These are phyloP conservation scores for Neofusicoccum kwambonambiense DNA, from an alignment of 2,329 filamentous ascomycete species.

Conservation along the genomic window DNA sequence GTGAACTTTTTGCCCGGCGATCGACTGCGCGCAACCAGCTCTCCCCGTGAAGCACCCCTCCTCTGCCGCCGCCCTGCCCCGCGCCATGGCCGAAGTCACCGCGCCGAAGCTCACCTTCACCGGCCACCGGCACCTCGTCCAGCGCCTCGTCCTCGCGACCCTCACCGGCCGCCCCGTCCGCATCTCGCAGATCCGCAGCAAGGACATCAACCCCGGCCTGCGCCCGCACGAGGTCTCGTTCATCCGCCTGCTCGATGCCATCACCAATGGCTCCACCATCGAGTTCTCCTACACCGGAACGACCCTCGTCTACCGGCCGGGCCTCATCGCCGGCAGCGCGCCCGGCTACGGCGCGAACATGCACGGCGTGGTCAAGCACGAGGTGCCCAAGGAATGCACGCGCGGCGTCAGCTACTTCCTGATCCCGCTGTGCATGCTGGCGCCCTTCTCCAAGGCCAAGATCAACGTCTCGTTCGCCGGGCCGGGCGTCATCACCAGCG, in stretches of 20 bases:
- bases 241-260: constrained; percentile 85
- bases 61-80: not conserved
- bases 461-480: constrained; percentile 89
- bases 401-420: constrained; percentile 91
- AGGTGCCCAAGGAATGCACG: constrained; percentile 71
- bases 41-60: not conserved
- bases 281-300: constrained; percentile 97
- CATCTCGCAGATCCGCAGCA: constrained; percentile 89
- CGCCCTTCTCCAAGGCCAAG: constrained; percentile 87
- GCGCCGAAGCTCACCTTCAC: constrained; percentile 69
- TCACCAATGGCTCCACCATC: constrained; percentile 93
- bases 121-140: constrained; percentile 76
- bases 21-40: constrained; percentile 3
- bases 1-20: constrained; percentile 1
- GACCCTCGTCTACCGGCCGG: constrained; percentile 85
- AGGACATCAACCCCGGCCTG: constrained; percentile 81
- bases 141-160: constrained; percentile 84
- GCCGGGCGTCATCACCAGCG: constrained; percentile 86
- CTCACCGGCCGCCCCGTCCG: constrained; percentile 86
- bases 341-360: constrained; percentile 69
- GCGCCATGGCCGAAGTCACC: constrained; percentile 12
- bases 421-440: constrained; percentile 81
- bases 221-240: constrained; percentile 93
- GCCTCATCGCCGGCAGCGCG: constrained; percentile 83
- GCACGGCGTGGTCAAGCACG: constrained; percentile 76